A percentile compares a stretch with the other conserved stretches of the same genome.
phyloP scores from a whole-genome alignment of 208 protist species.

The Entamoeba moshkovskii region DNA sequence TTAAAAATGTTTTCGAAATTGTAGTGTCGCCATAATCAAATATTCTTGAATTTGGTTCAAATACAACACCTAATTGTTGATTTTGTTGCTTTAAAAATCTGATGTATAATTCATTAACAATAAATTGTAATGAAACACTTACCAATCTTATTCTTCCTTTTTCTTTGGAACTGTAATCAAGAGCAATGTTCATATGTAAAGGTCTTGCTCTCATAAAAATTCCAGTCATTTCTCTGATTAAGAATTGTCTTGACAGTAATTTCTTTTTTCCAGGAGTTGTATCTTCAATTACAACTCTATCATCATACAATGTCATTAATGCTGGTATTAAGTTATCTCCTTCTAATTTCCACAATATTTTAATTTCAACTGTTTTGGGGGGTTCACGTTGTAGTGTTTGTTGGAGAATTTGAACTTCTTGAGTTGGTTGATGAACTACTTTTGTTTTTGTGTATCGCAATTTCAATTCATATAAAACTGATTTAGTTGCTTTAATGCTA shows the following conservation, averaged over 20 bases:
- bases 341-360: not conserved
- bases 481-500: not conserved
- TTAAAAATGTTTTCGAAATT: not conserved
- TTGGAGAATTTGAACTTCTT: not conserved
- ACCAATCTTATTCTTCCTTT: not conserved
- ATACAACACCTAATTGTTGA: not conserved
- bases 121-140: not conserved
- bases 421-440: not conserved
- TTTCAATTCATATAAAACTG: not conserved
- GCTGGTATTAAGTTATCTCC: not conserved
- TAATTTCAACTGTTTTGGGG: not conserved
- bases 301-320: not conserved
- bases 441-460: not conserved
- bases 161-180: not conserved
- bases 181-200: not conserved
- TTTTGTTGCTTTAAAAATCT: not conserved
- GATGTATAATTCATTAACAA: not conserved
- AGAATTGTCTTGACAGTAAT: not conserved
- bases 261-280: not conserved
- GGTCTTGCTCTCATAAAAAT: not conserved
- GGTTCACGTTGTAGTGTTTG: not conserved
- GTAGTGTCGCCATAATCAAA: not conserved
- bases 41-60: not conserved
- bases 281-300: not conserved
- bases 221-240: not conserved